phyloP scores from a whole-genome alignment of 768 basidiomycete species.

The Sarcodon sp. region DNA sequence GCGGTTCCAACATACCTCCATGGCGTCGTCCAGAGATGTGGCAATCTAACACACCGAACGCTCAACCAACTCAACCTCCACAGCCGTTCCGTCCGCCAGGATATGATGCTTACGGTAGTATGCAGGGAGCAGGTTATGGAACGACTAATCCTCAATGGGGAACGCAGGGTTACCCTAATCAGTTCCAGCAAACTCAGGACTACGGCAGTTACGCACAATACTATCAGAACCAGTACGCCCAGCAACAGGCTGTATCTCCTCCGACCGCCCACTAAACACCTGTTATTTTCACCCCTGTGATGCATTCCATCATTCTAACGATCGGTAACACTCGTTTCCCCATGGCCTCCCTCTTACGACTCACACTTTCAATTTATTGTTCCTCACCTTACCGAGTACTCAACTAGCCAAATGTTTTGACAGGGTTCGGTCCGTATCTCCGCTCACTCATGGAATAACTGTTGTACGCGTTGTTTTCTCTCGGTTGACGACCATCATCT shows the following conservation, averaged over 20 bases:
- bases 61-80: slow-evolving; percentile 11
- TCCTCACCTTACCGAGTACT: too few relatives aligned
- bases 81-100: slow-evolving; percentile 54
- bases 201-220: slow-evolving; percentile 76
- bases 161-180: slow-evolving; percentile 13
- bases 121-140: neutral
- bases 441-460: too few relatives aligned
- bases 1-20: slow-evolving; percentile 73
- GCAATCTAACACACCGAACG: slow-evolving; percentile 35
- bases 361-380: too few relatives aligned
- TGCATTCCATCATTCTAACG: too few relatives aligned
- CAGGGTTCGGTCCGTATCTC: too few relatives aligned
- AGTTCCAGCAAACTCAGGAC: slow-evolving; percentile 43
- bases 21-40: slow-evolving; percentile 88
- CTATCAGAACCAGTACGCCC: slow-evolving; percentile 80
- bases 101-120: neutral
- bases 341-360: too few relatives aligned
- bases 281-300: neutral
- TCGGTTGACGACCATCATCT: too few relatives aligned
- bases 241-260: slow-evolving; percentile 41
- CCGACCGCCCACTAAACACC: slow-evolving; percentile 21
- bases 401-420: too few relatives aligned
- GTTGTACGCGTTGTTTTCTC: too few relatives aligned
- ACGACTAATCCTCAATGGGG: slow-evolving; percentile 14
- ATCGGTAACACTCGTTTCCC: too few relatives aligned